Evolutionary conservation across 805 yeast species (phyloP), one percentile per base, ranked within the genome.

Genomic region (Metschnikowia drakensbergensis): DNA sequence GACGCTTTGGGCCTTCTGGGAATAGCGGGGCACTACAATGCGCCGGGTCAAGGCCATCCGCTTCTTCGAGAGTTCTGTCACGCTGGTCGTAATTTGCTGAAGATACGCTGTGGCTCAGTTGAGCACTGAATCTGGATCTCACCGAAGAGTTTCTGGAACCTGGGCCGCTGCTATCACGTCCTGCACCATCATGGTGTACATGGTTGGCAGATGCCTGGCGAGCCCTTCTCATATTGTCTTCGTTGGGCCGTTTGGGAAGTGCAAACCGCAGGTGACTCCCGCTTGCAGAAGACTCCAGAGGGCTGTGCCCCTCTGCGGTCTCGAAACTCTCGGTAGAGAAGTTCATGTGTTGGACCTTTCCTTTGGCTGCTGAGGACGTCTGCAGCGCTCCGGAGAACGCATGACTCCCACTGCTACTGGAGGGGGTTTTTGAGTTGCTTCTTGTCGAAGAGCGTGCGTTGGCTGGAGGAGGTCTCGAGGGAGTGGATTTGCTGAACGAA

Each of bases 221-320:
- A n/a, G 58, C 59, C 41, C 42, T 29, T 13, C 39, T 45, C 52
- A 56, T 36, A 42, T 44, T 49, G 25, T 47, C 47, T 5, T 53
- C 51, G 30, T 46, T 48, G 5, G 59, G 59, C 35, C 59, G 42
- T 43, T 53, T 50, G 22, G 59, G 59, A n/a, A 55, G 37, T 7
- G 29, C 31, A n/a, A 47, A 34, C 48, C 8, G 42, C 47, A 23
- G 47, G 13, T 22, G 37, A 27, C 34, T 25, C 30, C 30, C 22
- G 32, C 23, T 13, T 13, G 10, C 32, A 3, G 35, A 11, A n/a
- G 45, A 33, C 9, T 26, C 38, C 17, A 13, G 10, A 13, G 32
- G 9, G 11, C 26, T 33, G 25, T 26, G 27, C 13, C 42, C 52
- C 23, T 48, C 57, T 6, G 59, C 59, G 6, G 59, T 56, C 37